Evolutionary conservation across 2,329 filamentous ascomycete genomes (phyloP).

Genomic region (Aspergillus sp.): DNA sequence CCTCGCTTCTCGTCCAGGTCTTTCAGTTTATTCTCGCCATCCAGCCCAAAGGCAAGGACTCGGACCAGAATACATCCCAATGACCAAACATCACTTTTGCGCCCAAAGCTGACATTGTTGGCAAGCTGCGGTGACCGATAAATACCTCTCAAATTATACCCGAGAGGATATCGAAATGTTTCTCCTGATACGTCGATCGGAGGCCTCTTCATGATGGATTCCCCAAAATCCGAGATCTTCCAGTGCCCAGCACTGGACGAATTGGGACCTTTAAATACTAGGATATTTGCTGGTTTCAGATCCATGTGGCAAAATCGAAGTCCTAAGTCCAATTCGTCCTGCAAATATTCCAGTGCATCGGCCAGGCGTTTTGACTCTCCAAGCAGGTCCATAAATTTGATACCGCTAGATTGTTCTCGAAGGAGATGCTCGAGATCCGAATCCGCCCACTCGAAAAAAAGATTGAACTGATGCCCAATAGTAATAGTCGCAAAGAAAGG

Average conservation of each 20-base stretch:
- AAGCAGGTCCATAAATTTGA: constrained; percentile 11
- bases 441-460: constrained; percentile 16
- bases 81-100: constrained; percentile 22
- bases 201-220: constrained; percentile 14
- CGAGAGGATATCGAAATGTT: not conserved
- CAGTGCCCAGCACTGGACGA: constrained; percentile 18
- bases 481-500: constrained; percentile 10
- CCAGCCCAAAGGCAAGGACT: constrained; percentile 16
- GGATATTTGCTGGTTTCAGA: constrained; percentile 25
- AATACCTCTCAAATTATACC: not conserved
- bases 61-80: constrained; percentile 22
- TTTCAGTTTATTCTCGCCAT: constrained; percentile 1
- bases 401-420: not conserved
- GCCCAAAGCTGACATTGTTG: not conserved
- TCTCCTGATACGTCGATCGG: not conserved
- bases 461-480: constrained; percentile 14
- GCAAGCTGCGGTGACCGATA: constrained; percentile 18
- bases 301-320: constrained; percentile 17
- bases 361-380: constrained; percentile 13
- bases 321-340: not conserved
- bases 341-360: constrained; percentile 16
- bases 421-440: constrained; percentile 21
- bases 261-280: constrained; percentile 14
- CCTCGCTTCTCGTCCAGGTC: constrained; percentile 2
- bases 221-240: constrained; percentile 27